phyloP scores from a whole-genome alignment of 192 early-diverging fungal genomes.

The Piromyces finnis region DNA sequence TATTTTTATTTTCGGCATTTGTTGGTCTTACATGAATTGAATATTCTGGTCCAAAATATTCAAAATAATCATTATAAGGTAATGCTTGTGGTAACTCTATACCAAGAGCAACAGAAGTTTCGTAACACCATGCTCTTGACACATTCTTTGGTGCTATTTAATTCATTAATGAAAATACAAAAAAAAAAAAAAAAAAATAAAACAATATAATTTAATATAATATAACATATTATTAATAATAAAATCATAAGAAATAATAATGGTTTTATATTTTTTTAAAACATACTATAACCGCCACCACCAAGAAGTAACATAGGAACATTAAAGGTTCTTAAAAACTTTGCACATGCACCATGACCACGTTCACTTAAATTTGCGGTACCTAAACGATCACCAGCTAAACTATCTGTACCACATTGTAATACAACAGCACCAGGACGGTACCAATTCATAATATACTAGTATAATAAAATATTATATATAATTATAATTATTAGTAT shows the following conservation, averaged over 20 bases:
- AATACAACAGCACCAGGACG: slow-evolving; percentile 77
- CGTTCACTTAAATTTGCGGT: slow-evolving; percentile 75
- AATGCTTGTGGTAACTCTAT: slow-evolving; percentile 45
- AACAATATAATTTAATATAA: too few relatives aligned
- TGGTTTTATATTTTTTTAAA: too few relatives aligned
- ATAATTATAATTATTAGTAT: too few relatives aligned
- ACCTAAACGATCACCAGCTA: slow-evolving; percentile 85
- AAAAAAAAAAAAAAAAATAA: too few relatives aligned
- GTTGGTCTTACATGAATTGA: slow-evolving; percentile 34
- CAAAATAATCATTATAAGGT: slow-evolving; percentile 46
- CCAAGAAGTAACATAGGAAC: slow-evolving; percentile 83
- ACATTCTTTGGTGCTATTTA: slow-evolving; percentile 32
- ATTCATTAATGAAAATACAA: too few relatives aligned
- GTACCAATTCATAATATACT: slow-evolving; percentile 86
- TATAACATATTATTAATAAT: too few relatives aligned
- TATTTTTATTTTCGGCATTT: slow-evolving; percentile 81
- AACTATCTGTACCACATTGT: slow-evolving; percentile 93
- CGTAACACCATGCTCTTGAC: slow-evolving; percentile 83
- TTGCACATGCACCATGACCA: slow-evolving; percentile 81
- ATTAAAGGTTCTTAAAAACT: slow-evolving; percentile 81
- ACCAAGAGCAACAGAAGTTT: slow-evolving; percentile 70
- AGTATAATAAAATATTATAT: too few relatives aligned
- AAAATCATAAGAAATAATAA: too few relatives aligned
- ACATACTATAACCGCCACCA: slow-evolving; percentile 84
- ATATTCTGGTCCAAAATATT: slow-evolving; percentile 41